These are phyloP conservation scores for Entomortierella parvispora DNA, from an alignment of 192 early-diverging fungal species.

Conservation along the genomic window DNA sequence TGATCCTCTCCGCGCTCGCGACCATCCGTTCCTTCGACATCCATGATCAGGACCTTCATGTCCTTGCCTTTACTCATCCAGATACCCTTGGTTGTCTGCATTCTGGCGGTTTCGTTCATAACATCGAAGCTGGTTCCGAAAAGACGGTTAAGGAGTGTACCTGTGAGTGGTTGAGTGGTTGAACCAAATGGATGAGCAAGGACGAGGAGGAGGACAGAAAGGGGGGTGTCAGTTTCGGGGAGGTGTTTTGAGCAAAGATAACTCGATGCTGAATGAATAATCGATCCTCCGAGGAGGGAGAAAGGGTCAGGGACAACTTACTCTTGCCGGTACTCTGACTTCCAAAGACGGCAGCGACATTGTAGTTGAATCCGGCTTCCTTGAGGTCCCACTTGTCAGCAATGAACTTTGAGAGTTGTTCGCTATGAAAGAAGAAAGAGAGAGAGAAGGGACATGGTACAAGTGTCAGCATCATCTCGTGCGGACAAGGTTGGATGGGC, in stretches of 20 bases:
- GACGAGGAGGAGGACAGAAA: not conserved
- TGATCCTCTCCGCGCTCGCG: constrained; percentile 98
- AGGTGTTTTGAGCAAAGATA: too few species aligned
- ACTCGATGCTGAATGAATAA: not conserved
- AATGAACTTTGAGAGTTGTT: constrained; percentile 81
- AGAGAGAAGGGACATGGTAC: too few species aligned
- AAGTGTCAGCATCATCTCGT: not conserved
- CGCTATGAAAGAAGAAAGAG: constrained; percentile 53
- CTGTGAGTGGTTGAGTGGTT: constrained; percentile 43
- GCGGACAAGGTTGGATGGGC: too few species aligned
- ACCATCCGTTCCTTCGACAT: constrained; percentile 98
- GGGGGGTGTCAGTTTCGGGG: too few species aligned
- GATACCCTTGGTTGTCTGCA: constrained; percentile 98
- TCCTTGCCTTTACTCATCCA: constrained; percentile 91
- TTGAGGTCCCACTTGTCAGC: constrained; percentile 80
- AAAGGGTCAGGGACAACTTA: constrained; percentile 41
- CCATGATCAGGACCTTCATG: constrained; percentile 89
- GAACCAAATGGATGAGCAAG: not conserved
- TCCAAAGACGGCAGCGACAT: constrained; percentile 98
- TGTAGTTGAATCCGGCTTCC: constrained; percentile 93
- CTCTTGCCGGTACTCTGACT: constrained; percentile 99
- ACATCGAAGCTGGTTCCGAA: constrained; percentile 97
- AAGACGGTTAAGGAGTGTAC: constrained; percentile 93
- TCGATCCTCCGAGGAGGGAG: not conserved
- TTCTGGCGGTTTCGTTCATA: constrained; percentile 87